phyloP scores from a whole-genome alignment of 2,329 filamentous ascomycete genomes.

The Akanthomyces dipterigenus region DNA sequence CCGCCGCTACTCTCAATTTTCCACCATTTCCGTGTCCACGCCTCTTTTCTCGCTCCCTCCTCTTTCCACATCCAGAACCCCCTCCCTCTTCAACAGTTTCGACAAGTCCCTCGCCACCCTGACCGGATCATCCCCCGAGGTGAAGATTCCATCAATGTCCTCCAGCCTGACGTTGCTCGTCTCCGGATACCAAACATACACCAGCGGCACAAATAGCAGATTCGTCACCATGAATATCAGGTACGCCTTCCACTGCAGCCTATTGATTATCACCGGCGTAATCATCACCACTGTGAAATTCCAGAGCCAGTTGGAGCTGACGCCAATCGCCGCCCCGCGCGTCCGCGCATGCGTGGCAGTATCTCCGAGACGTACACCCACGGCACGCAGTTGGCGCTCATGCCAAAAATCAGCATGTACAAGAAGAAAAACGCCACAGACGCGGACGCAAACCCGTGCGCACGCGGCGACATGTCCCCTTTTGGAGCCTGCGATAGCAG shows the following conservation, averaged over 20 bases:
- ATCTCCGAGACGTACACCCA: conserved; percentile 33
- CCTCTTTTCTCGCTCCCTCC: not conserved
- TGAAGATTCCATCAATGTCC: conserved; percentile 45
- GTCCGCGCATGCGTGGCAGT: conserved; percentile 24
- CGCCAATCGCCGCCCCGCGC: conserved; percentile 26
- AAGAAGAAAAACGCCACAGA: conserved; percentile 32
- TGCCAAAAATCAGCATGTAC: conserved; percentile 16
- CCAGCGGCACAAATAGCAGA: conserved; percentile 34
- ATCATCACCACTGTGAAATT: conserved; percentile 41
- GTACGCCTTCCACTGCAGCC: conserved; percentile 43
- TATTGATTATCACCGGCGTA: conserved; percentile 41
- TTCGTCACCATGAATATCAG: conserved; percentile 46
- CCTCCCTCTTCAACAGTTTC: not conserved
- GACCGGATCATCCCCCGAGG: conserved; percentile 15
- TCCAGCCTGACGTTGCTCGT: conserved; percentile 43
- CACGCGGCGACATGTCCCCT: not conserved
- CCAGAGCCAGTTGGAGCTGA: conserved; percentile 30
- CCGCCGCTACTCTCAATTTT: not conserved
- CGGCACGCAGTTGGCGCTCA: conserved; percentile 26
- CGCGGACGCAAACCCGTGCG: conserved; percentile 17
- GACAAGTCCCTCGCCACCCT: conserved; percentile 11
- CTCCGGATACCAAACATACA: conserved; percentile 46
- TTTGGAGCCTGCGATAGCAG: conserved; percentile 21
- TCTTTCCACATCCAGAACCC: not conserved
- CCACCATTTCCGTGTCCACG: not conserved